Evolutionary conservation across 257 asterid genomes (phyloP).

Genomic region (Knoxia roxburghii): DNA sequence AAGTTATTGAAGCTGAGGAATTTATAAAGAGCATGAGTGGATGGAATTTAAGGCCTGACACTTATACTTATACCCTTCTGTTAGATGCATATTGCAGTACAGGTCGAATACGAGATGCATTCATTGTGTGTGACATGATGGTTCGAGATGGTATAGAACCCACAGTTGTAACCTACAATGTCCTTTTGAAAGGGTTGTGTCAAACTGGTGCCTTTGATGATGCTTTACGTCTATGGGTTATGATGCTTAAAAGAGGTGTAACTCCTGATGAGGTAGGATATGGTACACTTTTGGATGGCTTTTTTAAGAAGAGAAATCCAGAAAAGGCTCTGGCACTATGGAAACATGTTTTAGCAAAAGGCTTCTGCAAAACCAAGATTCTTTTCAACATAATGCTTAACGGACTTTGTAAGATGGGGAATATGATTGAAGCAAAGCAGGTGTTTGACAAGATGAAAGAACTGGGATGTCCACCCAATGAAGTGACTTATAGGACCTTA

Average conservation of each 20-base stretch:
- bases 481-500: slow-evolving; percentile 55
- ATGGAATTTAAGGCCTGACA: slow-evolving; percentile 62
- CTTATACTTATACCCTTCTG: slow-evolving; percentile 65
- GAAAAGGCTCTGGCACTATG: slow-evolving; percentile 53
- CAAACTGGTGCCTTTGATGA: slow-evolving; percentile 46
- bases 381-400: slow-evolving; percentile 61
- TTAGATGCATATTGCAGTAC: slow-evolving; percentile 69
- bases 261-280: slow-evolving; percentile 66
- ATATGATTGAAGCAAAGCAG: slow-evolving; percentile 64
- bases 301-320: slow-evolving; percentile 43
- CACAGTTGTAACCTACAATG: slow-evolving; percentile 63
- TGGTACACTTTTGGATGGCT: slow-evolving; percentile 60
- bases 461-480: slow-evolving; percentile 67
- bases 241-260: slow-evolving; percentile 69
- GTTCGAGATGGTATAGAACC: slow-evolving; percentile 49
- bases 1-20: slow-evolving; percentile 48
- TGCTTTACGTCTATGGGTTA: slow-evolving; percentile 70
- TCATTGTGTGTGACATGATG: slow-evolving; percentile 64
- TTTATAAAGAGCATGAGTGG: slow-evolving; percentile 41
- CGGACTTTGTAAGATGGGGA: slow-evolving; percentile 75
- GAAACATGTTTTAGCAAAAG: slow-evolving; percentile 70
- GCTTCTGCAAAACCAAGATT: slow-evolving; percentile 43
- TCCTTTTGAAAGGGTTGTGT: slow-evolving; percentile 72
- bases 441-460: slow-evolving; percentile 56
- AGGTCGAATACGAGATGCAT: slow-evolving; percentile 56